These are phyloP conservation scores for Stephania cephalantha DNA, from an alignment of 164 flowering plant genomes.

Conservation along the genomic window DNA sequence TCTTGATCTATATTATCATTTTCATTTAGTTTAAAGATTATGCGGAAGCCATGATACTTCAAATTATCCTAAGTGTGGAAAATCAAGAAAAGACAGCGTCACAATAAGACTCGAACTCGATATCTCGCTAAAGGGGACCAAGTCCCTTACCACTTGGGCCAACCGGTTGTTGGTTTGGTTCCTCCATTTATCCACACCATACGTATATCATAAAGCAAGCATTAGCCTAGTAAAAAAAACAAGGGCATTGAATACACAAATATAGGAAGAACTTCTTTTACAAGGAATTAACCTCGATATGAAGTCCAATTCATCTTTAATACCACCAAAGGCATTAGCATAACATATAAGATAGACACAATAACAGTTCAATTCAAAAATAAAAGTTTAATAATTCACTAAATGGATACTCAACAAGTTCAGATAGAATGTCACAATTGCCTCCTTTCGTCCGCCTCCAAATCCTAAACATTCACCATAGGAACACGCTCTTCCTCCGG, in stretches of 20 bases:
- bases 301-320: neutral
- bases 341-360: neutral
- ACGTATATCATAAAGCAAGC: neutral
- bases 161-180: too few species aligned
- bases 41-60: too few species aligned
- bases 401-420: neutral
- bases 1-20: too few species aligned
- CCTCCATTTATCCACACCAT: too few species aligned
- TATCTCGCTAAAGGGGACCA: too few species aligned
- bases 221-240: neutral
- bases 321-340: neutral
- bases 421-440: neutral
- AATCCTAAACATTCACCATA: conserved; percentile 25
- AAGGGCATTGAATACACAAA: neutral
- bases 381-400: neutral
- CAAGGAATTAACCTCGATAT: neutral
- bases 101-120: too few species aligned
- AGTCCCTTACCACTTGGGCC: too few species aligned
- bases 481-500: conserved; percentile 57
- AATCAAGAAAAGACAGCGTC: too few species aligned
- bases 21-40: too few species aligned
- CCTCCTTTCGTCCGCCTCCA: conserved; percentile 8
- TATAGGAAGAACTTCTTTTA: neutral
- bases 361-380: neutral
- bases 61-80: too few species aligned